Conservation (phyloP, 1,139 yeast genomes). For the Blastobotrys apis region DNA sequence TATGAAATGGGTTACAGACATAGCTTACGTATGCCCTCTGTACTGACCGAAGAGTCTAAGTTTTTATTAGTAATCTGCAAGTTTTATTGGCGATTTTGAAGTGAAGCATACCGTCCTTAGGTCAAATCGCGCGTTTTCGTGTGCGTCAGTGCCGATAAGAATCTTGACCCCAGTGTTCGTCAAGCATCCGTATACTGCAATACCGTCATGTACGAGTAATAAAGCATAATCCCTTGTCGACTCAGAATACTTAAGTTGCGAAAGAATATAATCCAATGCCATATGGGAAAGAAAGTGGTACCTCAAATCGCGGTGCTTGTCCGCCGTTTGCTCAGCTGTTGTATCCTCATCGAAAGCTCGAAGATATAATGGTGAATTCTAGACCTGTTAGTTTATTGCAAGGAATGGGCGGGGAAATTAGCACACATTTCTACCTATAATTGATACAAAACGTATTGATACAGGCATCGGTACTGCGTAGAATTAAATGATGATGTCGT, state of each 20-base stretch:
- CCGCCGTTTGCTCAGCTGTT: slow-evolving; percentile 4
- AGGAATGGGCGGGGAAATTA: not conserved
- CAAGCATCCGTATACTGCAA: slow-evolving; percentile 41
- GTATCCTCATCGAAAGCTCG: slow-evolving; percentile 20
- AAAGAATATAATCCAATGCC: slow-evolving; percentile 39
- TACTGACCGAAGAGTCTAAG: slow-evolving; percentile 32
- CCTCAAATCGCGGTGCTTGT: slow-evolving; percentile 23
- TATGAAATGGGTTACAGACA: slow-evolving; percentile 40
- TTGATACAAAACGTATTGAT: slow-evolving; percentile 30
- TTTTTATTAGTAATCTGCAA: not conserved
- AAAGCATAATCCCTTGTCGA: slow-evolving; percentile 33
- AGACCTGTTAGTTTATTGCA: not conserved
- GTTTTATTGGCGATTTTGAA: not conserved
- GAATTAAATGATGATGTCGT: not conserved
- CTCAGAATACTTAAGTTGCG: slow-evolving; percentile 28
- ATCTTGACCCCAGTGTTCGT: slow-evolving; percentile 40
- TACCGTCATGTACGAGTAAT: slow-evolving; percentile 40
- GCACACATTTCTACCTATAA: slow-evolving; percentile 31
- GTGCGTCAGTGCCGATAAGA: slow-evolving; percentile 37
- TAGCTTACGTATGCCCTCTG: slow-evolving; percentile 36
- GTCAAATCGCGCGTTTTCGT: slow-evolving; percentile 28
- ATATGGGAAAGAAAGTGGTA: slow-evolving; percentile 41
- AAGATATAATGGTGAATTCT: slow-evolving; percentile 33
- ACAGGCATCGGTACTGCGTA: slow-evolving; percentile 21
- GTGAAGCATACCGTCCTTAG: slow-evolving; percentile 24